phyloP scores from a whole-genome alignment of 1,139 yeast genomes.

The Kazachstania sp. region DNA sequence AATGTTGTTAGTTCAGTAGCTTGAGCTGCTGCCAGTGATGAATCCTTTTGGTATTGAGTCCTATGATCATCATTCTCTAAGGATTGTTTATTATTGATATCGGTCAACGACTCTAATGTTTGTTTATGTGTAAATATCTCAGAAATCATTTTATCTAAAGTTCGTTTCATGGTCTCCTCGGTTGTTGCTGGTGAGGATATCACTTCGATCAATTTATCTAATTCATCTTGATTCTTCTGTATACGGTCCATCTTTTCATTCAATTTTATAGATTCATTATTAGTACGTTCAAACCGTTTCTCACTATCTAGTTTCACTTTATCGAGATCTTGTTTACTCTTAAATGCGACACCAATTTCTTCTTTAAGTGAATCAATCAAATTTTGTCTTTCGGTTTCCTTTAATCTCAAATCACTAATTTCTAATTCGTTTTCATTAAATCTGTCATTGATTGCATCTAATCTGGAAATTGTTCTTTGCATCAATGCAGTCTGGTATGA shows the following conservation, averaged over 20 bases:
- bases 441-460: slow-evolving; percentile 33
- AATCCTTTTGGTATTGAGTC: slow-evolving; percentile 42
- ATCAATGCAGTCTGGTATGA: slow-evolving; percentile 39
- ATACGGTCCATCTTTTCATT: slow-evolving; percentile 8
- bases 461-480: slow-evolving; percentile 34
- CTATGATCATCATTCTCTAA: slow-evolving; percentile 39
- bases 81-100: slow-evolving; percentile 22
- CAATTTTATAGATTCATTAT: slow-evolving; percentile 31
- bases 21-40: slow-evolving; percentile 48
- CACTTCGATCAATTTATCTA: neutral
- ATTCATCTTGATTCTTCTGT: slow-evolving; percentile 1
- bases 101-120: neutral
- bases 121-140: neutral
- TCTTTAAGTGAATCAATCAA: slow-evolving; percentile 42
- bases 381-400: slow-evolving; percentile 45
- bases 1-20: slow-evolving; percentile 34
- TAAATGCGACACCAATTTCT: slow-evolving; percentile 42
- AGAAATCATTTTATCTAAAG: neutral
- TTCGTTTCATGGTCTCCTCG: neutral
- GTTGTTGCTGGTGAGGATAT: neutral
- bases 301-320: slow-evolving; percentile 43
- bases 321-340: slow-evolving; percentile 40
- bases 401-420: slow-evolving; percentile 33
- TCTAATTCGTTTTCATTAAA: slow-evolving; percentile 24
- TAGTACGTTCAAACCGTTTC: slow-evolving; percentile 40